Percentiles rank a stretch among this genome's conserved stretches.
Conservation (phyloP, 1,284 basidiomycete genomes). For the Inonotus hispidus region DNA sequence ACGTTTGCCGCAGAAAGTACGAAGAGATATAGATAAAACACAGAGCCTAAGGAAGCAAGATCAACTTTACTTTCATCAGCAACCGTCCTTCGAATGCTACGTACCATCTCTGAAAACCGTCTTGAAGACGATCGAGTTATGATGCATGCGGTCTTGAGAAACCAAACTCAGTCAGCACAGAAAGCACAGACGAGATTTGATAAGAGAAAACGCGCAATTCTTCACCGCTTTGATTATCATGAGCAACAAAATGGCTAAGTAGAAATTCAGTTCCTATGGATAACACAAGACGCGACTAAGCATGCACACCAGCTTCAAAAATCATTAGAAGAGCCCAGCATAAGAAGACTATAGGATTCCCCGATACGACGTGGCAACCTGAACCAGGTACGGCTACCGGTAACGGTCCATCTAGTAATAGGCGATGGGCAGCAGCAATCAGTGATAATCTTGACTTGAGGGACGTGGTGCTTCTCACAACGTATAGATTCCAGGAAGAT, state of each 20-base stretch:
- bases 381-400: neutral
- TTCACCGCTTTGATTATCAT: conserved; percentile 2
- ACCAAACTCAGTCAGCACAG: neutral
- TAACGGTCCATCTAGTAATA: neutral
- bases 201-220: neutral
- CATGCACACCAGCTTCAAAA: conserved; percentile 8
- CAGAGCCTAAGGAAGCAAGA: neutral
- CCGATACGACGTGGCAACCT: neutral
- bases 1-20: conserved; percentile 6
- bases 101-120: conserved; percentile 7
- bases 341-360: neutral
- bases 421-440: too few relatives aligned
- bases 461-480: neutral
- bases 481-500: neutral
- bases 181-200: neutral
- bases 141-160: neutral
- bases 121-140: neutral
- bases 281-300: too few relatives aligned
- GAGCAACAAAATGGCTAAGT: too few relatives aligned
- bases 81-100: neutral
- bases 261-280: too few relatives aligned
- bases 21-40: neutral
- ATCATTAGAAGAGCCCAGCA: conserved; percentile 9
- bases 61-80: neutral
- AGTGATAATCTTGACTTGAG: too few relatives aligned